Conservation (phyloP, 345 rosid genomes). For the Pistacia integerrima region DNA sequence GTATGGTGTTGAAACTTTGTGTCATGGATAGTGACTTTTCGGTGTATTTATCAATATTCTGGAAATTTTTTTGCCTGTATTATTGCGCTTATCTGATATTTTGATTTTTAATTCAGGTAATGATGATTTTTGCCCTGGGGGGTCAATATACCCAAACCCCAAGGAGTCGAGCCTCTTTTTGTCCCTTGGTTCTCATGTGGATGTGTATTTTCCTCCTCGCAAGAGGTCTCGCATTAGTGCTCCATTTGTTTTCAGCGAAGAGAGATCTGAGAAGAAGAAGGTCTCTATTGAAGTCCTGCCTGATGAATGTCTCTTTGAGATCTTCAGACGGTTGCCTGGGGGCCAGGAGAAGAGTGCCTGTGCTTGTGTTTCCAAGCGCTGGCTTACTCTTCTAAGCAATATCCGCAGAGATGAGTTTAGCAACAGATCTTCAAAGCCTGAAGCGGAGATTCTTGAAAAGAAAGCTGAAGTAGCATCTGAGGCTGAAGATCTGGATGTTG, state of each 20-base stretch:
- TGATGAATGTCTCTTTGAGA: conserved; percentile 93
- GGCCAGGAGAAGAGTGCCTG: conserved; percentile 77
- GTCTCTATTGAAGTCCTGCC: conserved; percentile 78
- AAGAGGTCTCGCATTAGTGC: conserved; percentile 82
- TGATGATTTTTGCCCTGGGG: conserved; percentile 71
- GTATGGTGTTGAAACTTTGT: not conserved
- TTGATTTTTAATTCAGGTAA: conserved; percentile 45
- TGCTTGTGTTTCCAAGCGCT: conserved; percentile 84
- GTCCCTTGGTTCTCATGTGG: conserved; percentile 66
- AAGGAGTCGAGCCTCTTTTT: conserved; percentile 68
- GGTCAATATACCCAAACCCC: conserved; percentile 69
- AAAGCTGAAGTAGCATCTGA: conserved; percentile 24
- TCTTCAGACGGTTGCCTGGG: conserved; percentile 71
- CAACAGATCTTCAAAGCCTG: conserved; percentile 13
- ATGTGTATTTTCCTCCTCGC: conserved; percentile 65
- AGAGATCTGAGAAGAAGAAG: conserved; percentile 55
- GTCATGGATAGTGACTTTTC: not conserved
- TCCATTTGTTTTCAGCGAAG: conserved; percentile 56
- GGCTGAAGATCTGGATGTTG: conserved; percentile 36
- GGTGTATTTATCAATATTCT: not conserved
- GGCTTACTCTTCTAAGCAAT: conserved; percentile 79
- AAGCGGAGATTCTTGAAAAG: conserved; percentile 14
- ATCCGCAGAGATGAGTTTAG: conserved; percentile 61
- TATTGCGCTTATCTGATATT: not conserved
- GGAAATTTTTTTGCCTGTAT: not conserved